These are phyloP conservation scores for Xylariaceae sp. DNA, from an alignment of 2,329 filamentous ascomycete species.

Conservation along the genomic window DNA sequence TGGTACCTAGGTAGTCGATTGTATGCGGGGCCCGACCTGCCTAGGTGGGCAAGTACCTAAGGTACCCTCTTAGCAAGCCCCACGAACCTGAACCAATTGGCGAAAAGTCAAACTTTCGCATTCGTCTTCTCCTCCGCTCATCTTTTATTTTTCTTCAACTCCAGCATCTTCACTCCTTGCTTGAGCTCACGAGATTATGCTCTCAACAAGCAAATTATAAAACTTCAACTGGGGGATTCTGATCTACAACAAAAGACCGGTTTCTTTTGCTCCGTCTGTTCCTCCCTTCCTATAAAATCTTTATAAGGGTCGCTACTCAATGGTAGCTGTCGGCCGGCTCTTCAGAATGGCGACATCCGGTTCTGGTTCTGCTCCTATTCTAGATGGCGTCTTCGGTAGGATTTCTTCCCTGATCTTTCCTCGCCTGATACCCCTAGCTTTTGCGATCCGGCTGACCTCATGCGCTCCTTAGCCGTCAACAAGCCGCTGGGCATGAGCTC, in stretches of 20 bases:
- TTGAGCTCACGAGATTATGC: not conserved
- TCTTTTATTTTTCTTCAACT: not conserved
- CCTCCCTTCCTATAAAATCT: not conserved
- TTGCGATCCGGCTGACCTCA: conserved; percentile 9
- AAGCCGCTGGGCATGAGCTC: conserved; percentile 86
- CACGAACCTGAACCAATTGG: not conserved
- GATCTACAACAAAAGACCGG: not conserved
- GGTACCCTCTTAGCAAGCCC: not conserved
- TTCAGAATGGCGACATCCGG: conserved; percentile 49
- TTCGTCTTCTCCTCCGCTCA: not conserved
- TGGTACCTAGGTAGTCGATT: no score
- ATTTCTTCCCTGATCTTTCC: conserved; percentile 25
- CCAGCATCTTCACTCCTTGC: not conserved
- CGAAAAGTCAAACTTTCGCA: not conserved
- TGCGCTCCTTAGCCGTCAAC: conserved; percentile 52
- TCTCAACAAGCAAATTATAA: not conserved
- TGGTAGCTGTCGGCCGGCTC: conserved; percentile 28
- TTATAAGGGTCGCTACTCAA: conserved; percentile 11
- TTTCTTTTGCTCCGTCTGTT: not conserved
- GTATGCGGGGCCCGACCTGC: not conserved
- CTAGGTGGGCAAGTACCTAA: not conserved
- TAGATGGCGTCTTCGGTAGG: conserved; percentile 55
- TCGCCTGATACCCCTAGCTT: not conserved
- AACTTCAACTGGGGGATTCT: not conserved
- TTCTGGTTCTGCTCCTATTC: conserved; percentile 34